Evolutionary conservation across 805 yeast species (phyloP), one percentile per base, ranked within the genome.

Genomic region (Scheffersomyces coipomensis): DNA sequence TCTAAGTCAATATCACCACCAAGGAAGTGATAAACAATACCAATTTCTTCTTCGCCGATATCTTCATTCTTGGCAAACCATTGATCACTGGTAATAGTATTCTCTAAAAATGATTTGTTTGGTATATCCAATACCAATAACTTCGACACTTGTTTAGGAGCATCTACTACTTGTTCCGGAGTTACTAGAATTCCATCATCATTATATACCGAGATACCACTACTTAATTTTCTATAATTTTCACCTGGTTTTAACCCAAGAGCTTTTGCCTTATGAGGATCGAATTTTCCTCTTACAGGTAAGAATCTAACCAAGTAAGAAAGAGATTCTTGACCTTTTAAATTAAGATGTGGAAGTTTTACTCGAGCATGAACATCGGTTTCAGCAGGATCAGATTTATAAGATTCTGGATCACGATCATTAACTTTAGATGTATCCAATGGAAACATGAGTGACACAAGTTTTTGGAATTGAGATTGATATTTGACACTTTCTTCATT

Each of bases 111-210:
- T 0, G 54, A 57, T 0, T 45, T 39, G 13, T 70, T 64, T 0
- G 97, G 96, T 18, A 88, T 74, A 52, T 91, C 97, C 5, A 91
- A 48, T 2, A 91, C 68, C 19, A 88, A 55, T 11, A 86, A 64
- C 24, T 83, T 78, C 1, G 79, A 72, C 40, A 85, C 85, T 1
- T 55, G 42, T 40, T 81, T 75, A 6, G 79, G 65, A 8, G 79
- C 76, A 2, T 77, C 89, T 39, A 90, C 48, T 2, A 93, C 97
- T 52, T 88, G 85, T 1, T 76, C 76, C 0, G 97, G 85, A 2
- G 60, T 52, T 0, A 93, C 67, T 0, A 70, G 53, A 1, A 67
- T 71, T 1, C 95, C 96, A 44, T 78, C 64, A 1, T 68, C 77
- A 32, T 83, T 64, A 0, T 73, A 64, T 3, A 90, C 80, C 1